phyloP scores from a whole-genome alignment of 202 grass and related monocot species.

The Eragrostis tef region DNA sequence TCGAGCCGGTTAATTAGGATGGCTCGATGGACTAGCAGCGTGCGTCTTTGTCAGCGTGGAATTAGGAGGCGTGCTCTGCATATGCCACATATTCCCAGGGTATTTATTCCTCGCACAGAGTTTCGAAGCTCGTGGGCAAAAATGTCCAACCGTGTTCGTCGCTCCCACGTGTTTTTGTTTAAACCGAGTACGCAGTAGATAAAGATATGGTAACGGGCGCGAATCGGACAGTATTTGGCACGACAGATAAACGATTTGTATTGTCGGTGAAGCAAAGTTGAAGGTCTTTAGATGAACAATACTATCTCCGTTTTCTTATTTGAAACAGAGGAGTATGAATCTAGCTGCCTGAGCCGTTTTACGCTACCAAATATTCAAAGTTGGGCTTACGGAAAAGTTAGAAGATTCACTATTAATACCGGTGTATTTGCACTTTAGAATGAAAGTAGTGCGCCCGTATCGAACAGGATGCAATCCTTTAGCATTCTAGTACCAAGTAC shows the following conservation, averaged over 20 bases:
- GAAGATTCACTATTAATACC: too few relatives aligned
- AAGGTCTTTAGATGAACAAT: too few relatives aligned
- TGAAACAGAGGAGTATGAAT: not conserved
- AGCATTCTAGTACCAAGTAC: not conserved
- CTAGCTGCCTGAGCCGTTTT: not conserved
- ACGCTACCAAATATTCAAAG: not conserved
- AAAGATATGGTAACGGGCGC: too few relatives aligned
- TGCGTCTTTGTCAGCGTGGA: slow-evolving; percentile 41
- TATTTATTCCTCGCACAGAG: not conserved
- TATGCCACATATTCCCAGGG: not conserved
- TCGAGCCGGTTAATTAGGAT: slow-evolving; percentile 20
- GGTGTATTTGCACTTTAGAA: not conserved
- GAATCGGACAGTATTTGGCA: too few relatives aligned
- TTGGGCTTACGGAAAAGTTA: too few relatives aligned
- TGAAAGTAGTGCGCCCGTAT: not conserved
- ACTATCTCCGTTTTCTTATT: too few relatives aligned
- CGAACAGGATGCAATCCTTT: not conserved
- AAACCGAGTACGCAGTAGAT: not conserved
- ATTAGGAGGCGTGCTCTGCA: not conserved
- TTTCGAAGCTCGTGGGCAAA: not conserved
- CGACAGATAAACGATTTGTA: too few relatives aligned
- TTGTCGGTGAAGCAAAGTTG: too few relatives aligned
- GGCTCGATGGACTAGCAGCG: slow-evolving; percentile 2
- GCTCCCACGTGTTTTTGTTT: not conserved
- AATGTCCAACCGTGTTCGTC: not conserved